phyloP scores from a whole-genome alignment of 192 early-diverging fungal species.

The Chytriomyces confervae region DNA sequence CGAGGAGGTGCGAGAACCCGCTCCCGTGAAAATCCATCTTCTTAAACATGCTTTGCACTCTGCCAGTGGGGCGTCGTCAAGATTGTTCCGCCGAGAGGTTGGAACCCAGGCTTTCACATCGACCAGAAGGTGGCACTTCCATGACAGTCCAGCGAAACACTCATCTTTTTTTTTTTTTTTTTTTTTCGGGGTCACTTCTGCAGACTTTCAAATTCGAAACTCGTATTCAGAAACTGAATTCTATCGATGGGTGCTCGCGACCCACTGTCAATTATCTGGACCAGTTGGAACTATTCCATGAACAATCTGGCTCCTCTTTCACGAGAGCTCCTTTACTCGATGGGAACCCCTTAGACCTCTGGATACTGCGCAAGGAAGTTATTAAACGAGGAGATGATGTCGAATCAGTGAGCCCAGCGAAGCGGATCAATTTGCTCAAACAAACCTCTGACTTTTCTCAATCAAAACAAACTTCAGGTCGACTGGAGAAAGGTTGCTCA shows the following conservation, averaged over 20 bases:
- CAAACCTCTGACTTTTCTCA: too few relatives aligned
- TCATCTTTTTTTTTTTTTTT: constrained; percentile 29
- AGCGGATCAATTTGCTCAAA: too few relatives aligned
- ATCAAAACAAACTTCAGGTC: too few relatives aligned
- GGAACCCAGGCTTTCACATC: constrained; percentile 82
- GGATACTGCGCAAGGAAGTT: constrained; percentile 82
- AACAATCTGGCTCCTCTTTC: constrained; percentile 74
- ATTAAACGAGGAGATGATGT: constrained; percentile 71
- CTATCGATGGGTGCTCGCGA: constrained; percentile 88
- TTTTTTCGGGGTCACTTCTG: not conserved
- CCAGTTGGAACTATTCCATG: constrained; percentile 88
- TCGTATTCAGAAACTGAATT: constrained; percentile 88
- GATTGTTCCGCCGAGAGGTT: constrained; percentile 87
- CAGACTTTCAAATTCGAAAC: constrained; percentile 89
- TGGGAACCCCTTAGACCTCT: constrained; percentile 83
- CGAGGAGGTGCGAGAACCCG: constrained; percentile 47
- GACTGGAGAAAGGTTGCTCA: constrained; percentile 86
- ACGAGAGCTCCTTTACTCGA: constrained; percentile 82
- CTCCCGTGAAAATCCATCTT: too few relatives aligned
- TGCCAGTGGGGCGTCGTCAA: constrained; percentile 81
- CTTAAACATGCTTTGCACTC: too few relatives aligned
- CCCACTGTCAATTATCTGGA: constrained; percentile 89
- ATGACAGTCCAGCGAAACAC: not conserved
- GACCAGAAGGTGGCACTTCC: constrained; percentile 70
- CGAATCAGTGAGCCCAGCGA: constrained; percentile 49